A percentile compares a stretch with the other conserved stretches of the same genome.
Conservation (phyloP, 192 early-diverging fungal species). For the Umbelopsis sp. region DNA sequence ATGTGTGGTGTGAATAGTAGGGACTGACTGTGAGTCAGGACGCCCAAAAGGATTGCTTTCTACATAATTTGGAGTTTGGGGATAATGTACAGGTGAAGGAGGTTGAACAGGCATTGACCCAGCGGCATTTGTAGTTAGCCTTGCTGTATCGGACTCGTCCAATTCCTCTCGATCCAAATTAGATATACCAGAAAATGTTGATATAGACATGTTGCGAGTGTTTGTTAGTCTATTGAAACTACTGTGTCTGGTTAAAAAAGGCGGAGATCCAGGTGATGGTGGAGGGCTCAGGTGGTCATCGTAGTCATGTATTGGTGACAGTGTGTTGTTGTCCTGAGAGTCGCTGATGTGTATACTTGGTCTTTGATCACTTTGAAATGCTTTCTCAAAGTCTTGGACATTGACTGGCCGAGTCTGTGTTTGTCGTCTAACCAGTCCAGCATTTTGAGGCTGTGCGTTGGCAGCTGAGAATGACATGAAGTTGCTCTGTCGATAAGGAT, state of each 20-base stretch:
- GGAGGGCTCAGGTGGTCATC: not conserved
- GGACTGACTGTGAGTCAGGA: not conserved
- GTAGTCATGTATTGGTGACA: not conserved
- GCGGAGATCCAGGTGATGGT: slow-evolving; percentile 1
- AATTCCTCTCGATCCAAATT: not conserved
- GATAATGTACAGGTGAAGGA: slow-evolving; percentile 22
- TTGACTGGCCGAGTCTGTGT: slow-evolving; percentile 14
- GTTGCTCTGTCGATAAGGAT: slow-evolving; percentile 6
- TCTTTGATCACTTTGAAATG: not conserved
- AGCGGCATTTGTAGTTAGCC: slow-evolving; percentile 1
- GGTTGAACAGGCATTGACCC: slow-evolving; percentile 1
- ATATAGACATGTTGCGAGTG: not conserved
- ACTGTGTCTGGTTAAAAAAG: not conserved
- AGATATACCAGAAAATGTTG: slow-evolving; percentile 2
- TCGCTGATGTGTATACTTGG: not conserved
- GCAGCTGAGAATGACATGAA: slow-evolving; percentile 15
- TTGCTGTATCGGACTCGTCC: slow-evolving; percentile 19
- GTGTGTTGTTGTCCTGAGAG: not conserved
- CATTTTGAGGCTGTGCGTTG: not conserved
- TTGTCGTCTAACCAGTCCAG: not conserved
- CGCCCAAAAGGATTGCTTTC: slow-evolving; percentile 19
- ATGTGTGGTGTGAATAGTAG: not conserved
- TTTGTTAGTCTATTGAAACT: slow-evolving; percentile 1
- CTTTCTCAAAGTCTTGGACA: slow-evolving; percentile 9
- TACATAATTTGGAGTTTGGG: slow-evolving; percentile 17